phyloP scores from a whole-genome alignment of 2,329 filamentous ascomycete genomes.

The Thielaviopsis punctulata region DNA sequence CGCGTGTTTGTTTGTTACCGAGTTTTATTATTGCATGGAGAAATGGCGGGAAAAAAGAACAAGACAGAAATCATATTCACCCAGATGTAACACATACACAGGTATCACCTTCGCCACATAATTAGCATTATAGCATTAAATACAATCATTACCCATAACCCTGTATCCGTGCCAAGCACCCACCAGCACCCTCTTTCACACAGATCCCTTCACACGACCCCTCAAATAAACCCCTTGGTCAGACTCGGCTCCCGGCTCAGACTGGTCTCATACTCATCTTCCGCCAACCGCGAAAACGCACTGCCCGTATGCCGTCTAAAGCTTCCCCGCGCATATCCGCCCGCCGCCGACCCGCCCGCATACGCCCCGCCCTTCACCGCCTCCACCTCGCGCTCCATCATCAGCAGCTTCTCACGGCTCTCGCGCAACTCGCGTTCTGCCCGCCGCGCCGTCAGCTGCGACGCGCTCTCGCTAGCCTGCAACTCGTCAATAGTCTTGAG shows the following conservation, averaged over 20 bases:
- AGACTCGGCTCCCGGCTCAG: constrained; percentile 46
- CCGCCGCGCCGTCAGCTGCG: constrained; percentile 65
- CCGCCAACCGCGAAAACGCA: constrained; percentile 20
- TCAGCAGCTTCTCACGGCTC: constrained; percentile 63
- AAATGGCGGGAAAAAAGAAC: too few relatives aligned
- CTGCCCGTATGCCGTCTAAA: constrained; percentile 22
- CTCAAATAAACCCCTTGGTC: constrained; percentile 61
- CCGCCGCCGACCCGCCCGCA: constrained; percentile 16
- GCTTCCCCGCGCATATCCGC: constrained; percentile 28
- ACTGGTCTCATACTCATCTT: constrained; percentile 35
- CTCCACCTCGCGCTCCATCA: constrained; percentile 78
- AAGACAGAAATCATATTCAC: not conserved
- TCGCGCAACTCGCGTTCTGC: constrained; percentile 82
- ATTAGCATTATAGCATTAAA: not conserved
- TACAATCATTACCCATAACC: not conserved
- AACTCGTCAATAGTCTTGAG: constrained; percentile 86
- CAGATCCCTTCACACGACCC: not conserved
- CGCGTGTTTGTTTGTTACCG: too few relatives aligned
- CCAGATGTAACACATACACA: not conserved
- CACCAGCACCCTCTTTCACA: not conserved
- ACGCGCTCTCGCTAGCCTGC: constrained; percentile 67
- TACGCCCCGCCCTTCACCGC: constrained; percentile 45
- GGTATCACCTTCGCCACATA: not conserved
- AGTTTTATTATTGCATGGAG: too few relatives aligned
- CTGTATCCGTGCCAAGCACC: not conserved